Conservation (phyloP, 495 filamentous ascomycete species). For the Platismatia glauca region DNA sequence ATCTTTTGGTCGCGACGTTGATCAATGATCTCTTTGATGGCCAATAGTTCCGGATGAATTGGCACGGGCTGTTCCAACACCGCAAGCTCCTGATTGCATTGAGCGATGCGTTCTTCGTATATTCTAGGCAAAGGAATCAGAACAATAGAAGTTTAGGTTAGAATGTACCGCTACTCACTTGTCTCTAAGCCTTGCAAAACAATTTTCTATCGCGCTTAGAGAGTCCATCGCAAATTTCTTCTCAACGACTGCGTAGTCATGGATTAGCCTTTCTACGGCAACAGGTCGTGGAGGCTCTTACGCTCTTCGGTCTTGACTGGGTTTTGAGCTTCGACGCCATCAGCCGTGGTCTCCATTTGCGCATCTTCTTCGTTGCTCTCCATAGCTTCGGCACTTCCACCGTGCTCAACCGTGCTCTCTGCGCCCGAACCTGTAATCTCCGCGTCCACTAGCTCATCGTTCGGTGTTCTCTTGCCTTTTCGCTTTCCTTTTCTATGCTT, state of each 20-base stretch:
- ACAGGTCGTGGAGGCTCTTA: conserved; percentile 34
- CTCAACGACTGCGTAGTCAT: conserved; percentile 50
- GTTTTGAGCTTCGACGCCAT: conserved; percentile 42
- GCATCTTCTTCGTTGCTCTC: conserved; percentile 34
- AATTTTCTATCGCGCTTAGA: conserved; percentile 65
- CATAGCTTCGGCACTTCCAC: conserved; percentile 3
- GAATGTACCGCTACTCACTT: conserved; percentile 49
- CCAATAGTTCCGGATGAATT: conserved; percentile 80
- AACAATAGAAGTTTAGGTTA: neutral
- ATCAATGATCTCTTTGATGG: conserved; percentile 75
- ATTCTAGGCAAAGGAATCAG: conserved; percentile 44
- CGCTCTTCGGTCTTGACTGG: conserved; percentile 55
- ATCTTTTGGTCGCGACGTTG: conserved; percentile 71
- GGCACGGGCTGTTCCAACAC: conserved; percentile 66
- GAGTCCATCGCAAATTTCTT: conserved; percentile 77
- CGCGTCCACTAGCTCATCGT: conserved; percentile 31
- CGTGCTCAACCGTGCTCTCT: neutral
- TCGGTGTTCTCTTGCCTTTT: conserved; percentile 35
- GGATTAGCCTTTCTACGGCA: conserved; percentile 25
- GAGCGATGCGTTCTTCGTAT: conserved; percentile 75
- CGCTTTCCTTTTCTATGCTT: conserved; percentile 40
- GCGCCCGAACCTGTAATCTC: neutral
- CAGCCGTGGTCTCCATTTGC: conserved; percentile 32
- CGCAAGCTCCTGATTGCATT: conserved; percentile 73
- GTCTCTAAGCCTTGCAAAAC: conserved; percentile 77